Evolutionary conservation across 352 stramenopile genomes (phyloP).

Genomic region (Globisporangium barbulae): DNA sequence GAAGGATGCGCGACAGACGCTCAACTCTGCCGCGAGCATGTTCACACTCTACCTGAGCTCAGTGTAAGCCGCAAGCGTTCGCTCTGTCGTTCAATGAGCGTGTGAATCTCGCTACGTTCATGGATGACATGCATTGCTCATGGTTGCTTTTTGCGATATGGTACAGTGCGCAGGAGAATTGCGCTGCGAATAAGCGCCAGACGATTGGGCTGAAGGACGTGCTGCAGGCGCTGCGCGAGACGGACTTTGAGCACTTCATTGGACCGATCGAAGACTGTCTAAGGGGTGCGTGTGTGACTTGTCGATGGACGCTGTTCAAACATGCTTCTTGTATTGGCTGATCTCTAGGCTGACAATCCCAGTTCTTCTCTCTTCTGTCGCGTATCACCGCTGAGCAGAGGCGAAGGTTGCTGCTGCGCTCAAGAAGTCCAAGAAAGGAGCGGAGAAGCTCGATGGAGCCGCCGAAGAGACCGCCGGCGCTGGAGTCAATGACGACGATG

Average conservation of each 20-base stretch:
- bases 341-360: not conserved
- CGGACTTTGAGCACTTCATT: conserved; percentile 80
- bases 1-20: conserved; percentile 56
- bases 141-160: no score
- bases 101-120: no score
- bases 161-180: conserved; percentile 60
- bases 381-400: conserved; percentile 26
- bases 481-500: conserved; percentile 32
- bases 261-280: conserved; percentile 65
- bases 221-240: conserved; percentile 58
- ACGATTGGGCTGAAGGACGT: conserved; percentile 79
- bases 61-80: conserved; percentile 32
- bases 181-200: conserved; percentile 64
- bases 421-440: conserved; percentile 35
- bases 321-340: not conserved
- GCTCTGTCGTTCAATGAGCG: no score
- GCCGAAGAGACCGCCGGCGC: conserved; percentile 19
- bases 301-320: not conserved
- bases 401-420: conserved; percentile 35
- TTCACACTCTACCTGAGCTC: conserved; percentile 78
- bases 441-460: conserved; percentile 5
- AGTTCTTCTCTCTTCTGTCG: not conserved
- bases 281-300: conserved; percentile 43
- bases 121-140: no score
- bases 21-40: conserved; percentile 74